These are phyloP conservation scores for Karstenula rhodostoma DNA, from an alignment of 2,329 filamentous ascomycete species.

Conservation along the genomic window DNA sequence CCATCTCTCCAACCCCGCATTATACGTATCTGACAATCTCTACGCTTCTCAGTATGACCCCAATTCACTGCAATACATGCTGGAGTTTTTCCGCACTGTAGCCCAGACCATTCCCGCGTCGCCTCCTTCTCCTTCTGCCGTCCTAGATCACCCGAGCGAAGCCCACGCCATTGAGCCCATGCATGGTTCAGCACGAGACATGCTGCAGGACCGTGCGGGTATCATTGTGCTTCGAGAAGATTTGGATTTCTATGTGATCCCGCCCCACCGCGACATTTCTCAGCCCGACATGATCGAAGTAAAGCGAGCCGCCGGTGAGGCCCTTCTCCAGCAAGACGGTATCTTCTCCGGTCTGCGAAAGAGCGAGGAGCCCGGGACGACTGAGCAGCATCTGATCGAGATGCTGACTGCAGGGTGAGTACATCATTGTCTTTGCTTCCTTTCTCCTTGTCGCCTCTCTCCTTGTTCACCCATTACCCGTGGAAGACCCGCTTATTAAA, in stretches of 20 bases:
- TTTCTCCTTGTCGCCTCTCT: neutral
- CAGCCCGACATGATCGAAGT: conserved; percentile 94
- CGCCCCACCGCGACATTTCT: conserved; percentile 82
- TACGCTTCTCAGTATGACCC: conserved; percentile 85
- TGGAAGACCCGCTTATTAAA: neutral
- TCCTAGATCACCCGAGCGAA: conserved; percentile 52
- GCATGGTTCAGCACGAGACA: conserved; percentile 73
- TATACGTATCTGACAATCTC: conserved; percentile 65
- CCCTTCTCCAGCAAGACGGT: conserved; percentile 86
- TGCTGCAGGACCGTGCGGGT: conserved; percentile 86
- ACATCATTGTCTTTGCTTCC: neutral
- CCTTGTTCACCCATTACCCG: too few relatives aligned
- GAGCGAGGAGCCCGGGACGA: conserved; percentile 94
- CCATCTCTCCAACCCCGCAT: conserved; percentile 54
- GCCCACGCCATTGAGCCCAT: conserved; percentile 76
- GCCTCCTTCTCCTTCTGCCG: conserved; percentile 67
- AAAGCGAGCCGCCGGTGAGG: conserved; percentile 87
- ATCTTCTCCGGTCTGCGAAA: conserved; percentile 96
- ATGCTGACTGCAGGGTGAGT: conserved; percentile 97
- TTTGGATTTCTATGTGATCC: conserved; percentile 96
- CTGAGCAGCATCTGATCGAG: conserved; percentile 97
- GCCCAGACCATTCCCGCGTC: conserved; percentile 92
- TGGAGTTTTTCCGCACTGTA: conserved; percentile 96
- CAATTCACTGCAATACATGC: conserved; percentile 95
- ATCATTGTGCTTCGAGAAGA: conserved; percentile 98